Conservation (phyloP, 495 filamentous ascomycete genomes). For the Penicillium turbatum region DNA sequence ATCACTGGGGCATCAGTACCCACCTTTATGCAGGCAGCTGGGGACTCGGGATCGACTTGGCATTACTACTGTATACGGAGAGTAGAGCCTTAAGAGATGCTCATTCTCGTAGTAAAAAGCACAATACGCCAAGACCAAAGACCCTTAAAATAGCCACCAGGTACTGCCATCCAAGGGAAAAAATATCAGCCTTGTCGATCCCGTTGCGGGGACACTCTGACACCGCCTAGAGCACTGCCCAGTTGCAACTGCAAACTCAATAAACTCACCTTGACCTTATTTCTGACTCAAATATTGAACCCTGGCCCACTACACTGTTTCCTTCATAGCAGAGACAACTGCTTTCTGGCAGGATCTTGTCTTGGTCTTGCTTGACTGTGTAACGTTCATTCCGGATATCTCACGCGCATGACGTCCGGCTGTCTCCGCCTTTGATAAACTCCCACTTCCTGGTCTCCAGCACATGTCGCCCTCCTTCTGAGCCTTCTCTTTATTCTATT, state of each 20-base stretch:
- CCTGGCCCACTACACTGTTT: not conserved
- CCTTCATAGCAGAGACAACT: not conserved
- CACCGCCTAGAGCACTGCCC: constrained; percentile 19
- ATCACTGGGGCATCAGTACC: constrained; percentile 3
- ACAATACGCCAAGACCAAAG: constrained; percentile 1
- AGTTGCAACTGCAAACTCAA: not conserved
- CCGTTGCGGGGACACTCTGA: constrained; percentile 18
- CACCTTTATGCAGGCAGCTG: constrained; percentile 12
- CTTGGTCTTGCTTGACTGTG: not conserved
- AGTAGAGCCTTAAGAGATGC: not conserved
- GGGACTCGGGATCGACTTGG: not conserved
- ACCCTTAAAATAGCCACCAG: constrained; percentile 4
- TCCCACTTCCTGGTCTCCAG: not conserved
- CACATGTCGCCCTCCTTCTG: not conserved
- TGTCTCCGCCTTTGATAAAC: constrained; percentile 5
- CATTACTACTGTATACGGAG: not conserved
- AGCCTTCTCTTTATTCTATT: not conserved
- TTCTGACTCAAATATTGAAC: not conserved
- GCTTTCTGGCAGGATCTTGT: not conserved
- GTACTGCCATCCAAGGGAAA: not conserved
- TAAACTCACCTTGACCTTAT: not conserved
- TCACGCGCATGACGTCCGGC: constrained; percentile 7
- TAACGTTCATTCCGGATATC: not conserved
- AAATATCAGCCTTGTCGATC: constrained; percentile 17
- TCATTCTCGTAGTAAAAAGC: not conserved